Base-by-base conservation (phyloP, 129 eudicot species). In the Flaveria trinervia region DNA sequence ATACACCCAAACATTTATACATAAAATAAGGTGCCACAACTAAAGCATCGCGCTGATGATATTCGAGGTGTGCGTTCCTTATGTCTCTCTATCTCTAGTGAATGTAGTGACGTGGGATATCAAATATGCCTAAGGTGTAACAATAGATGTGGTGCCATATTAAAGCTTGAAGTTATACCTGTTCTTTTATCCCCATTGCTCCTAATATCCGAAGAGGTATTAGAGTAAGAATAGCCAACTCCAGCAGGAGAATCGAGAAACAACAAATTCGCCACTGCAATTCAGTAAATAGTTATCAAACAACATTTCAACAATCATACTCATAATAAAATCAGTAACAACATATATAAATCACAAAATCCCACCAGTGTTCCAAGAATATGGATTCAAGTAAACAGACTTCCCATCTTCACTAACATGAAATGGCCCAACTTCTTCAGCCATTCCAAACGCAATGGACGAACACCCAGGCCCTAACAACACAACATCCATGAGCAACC, bases 381-480 rank as follows among this genome's bases (percentile, higher is more conserved):
- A 85, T 8, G 97, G 97, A 49, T 94, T 94, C 81, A 84, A 83
- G 70, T 89, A 94, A 73, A 94, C 88, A 56, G 89, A 83, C 85
- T 89, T 91, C 73, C 98, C 97, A 68, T 94, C 97, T 80, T 86
- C 83, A 74, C 87, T 77, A 16, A 94, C 82, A 75, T 94, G 98
- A 69, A 94, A 91, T 25, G 98, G 98, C 45, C 98, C 98, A 23
- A 94, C 73, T 84, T 94, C 98, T 86, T 94, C 97, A 59, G 89
- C 97, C 84, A 88, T 83, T 26, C 98, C 97, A 77, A 4, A 91
- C 41, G 89, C 98, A 86, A 94, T 82, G 3, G 98, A 91, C 55
- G 98, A 94, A 83, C 98, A 94, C 62, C 98, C 98, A 70, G 98
- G 98, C 68, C 98, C 98, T 94, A 75, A 45, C 73, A n/a, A 54